Evolutionary conservation across 306 rosid species (phyloP).

Genomic region (Cucumis sativus): Cucumber_9930_V3 NC_026659.2:8574501-8575000

Average conservation of each 20-base stretch:
- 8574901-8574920: neutral
- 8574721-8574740: neutral
- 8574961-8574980: neutral
- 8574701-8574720: conserved; percentile 8
- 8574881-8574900: conserved; percentile 3
- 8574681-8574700: conserved; percentile 1
- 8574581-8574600: neutral
- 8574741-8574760: neutral
- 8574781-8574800: neutral
- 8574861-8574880: conserved; percentile 1
- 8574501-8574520: neutral
- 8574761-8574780: conserved; percentile 9
- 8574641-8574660: neutral
- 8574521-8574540: neutral
- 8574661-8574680: neutral
- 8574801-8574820: neutral
- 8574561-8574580: neutral
- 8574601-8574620: conserved; percentile 1
- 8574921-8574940: neutral
- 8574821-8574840: neutral
- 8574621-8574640: neutral
- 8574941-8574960: neutral
- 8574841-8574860: neutral
- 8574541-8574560: neutral
- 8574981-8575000: neutral